Conservation (phyloP, 345 rosid genomes). For the Xanthoceras sorbifolium region DNA sequence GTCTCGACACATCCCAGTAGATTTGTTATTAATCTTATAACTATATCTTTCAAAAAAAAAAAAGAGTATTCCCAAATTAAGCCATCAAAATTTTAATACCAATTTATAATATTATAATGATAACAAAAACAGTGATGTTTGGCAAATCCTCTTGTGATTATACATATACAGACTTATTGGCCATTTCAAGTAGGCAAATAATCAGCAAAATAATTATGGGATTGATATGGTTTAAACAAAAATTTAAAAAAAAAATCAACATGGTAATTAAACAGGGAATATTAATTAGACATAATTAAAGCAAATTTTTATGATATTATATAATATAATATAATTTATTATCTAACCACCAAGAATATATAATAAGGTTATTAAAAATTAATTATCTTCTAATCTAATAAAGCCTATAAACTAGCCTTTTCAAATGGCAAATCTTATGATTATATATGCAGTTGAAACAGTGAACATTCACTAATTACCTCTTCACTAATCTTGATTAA, state of each 20-base stretch:
- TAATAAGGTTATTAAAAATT: background rate
- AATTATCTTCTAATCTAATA: background rate
- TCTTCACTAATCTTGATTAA: slow-evolving; percentile 18
- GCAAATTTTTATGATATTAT: slow-evolving; percentile 9
- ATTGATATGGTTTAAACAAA: slow-evolving; percentile 26
- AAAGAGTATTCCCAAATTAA: background rate
- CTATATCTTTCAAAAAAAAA: no score
- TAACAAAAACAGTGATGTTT: slow-evolving; percentile 12
- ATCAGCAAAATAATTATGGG: slow-evolving; percentile 34
- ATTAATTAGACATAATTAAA: background rate
- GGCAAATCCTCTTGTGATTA: slow-evolving; percentile 6
- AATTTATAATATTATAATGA: slow-evolving; percentile 16
- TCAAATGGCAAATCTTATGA: slow-evolving; percentile 21
- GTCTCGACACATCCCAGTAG: no score
- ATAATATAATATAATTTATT: no score
- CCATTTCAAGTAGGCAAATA: slow-evolving; percentile 41
- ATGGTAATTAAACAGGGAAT: slow-evolving; percentile 29
- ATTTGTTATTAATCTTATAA: no score
- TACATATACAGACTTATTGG: background rate
- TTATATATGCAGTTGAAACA: slow-evolving; percentile 23
- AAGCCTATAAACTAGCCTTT: slow-evolving; percentile 17
- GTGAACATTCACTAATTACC: slow-evolving; percentile 16
- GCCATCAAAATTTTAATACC: background rate
- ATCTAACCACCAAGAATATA: slow-evolving; percentile 9
- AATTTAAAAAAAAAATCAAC: background rate